phyloP scores from a whole-genome alignment of 2,329 filamentous ascomycete species.

The Talaromyces sp. region DNA sequence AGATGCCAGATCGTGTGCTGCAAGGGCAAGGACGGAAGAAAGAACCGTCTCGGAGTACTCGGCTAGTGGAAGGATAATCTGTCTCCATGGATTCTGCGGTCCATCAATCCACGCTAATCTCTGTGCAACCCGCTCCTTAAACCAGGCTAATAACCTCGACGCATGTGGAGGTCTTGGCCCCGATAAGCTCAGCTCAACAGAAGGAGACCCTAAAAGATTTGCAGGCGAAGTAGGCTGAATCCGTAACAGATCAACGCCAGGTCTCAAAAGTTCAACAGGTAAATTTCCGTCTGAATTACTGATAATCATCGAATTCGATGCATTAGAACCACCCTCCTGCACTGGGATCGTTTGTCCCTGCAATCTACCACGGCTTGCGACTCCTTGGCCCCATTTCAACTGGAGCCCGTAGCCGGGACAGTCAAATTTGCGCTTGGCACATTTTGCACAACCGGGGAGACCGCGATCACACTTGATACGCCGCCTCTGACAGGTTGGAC shows the following conservation, averaged over 20 bases:
- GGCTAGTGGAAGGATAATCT: constrained; percentile 5
- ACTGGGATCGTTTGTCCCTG: constrained; percentile 6
- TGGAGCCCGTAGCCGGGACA: constrained; percentile 7
- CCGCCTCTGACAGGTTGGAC: constrained; percentile 6
- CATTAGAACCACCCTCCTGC: not conserved
- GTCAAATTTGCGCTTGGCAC: constrained; percentile 2
- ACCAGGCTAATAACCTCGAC: constrained; percentile 5
- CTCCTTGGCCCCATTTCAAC: constrained; percentile 8
- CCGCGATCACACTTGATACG: constrained; percentile 8
- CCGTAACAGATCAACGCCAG: not conserved
- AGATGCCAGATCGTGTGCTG: constrained; percentile 2
- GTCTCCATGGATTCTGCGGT: constrained; percentile 4
- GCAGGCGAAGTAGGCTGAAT: not conserved
- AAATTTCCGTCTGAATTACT: not conserved
- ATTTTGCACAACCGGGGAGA: constrained; percentile 6
- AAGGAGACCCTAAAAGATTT: not conserved
- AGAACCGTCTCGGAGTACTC: constrained; percentile 6
- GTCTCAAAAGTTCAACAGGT: not conserved
- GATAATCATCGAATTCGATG: not conserved
- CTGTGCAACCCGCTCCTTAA: constrained; percentile 5
- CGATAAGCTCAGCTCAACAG: constrained; percentile 2
- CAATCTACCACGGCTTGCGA: constrained; percentile 4
- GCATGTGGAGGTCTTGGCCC: constrained; percentile 1
- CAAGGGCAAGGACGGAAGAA: constrained; percentile 3
- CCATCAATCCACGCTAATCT: constrained; percentile 8